Conservation (phyloP, 768 basidiomycete species). For the Mycena filopes region DNA sequence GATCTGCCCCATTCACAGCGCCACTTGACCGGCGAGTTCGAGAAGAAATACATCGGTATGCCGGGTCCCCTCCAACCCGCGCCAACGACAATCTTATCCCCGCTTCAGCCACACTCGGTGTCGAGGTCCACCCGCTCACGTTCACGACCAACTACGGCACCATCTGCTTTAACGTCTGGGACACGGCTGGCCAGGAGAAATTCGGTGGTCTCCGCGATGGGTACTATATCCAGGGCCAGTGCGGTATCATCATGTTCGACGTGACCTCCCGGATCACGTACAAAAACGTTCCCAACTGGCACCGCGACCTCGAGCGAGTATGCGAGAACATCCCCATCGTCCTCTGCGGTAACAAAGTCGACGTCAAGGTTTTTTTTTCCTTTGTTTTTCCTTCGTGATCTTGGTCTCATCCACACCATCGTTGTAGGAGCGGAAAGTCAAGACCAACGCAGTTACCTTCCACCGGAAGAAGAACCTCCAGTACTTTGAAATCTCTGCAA, state of each 20-base stretch:
- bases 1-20: slow-evolving; percentile 71
- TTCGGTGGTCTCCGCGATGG: slow-evolving; percentile 99
- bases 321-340: slow-evolving; percentile 99
- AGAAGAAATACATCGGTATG: slow-evolving; percentile 99
- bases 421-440: slow-evolving; percentile 96
- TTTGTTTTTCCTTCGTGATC: slow-evolving; percentile 20
- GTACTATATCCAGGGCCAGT: slow-evolving; percentile 97
- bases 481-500: slow-evolving; percentile 99
- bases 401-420: slow-evolving; percentile 4
- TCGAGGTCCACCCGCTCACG: slow-evolving; percentile 95
- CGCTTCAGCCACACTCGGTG: slow-evolving; percentile 92
- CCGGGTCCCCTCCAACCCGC: slow-evolving; percentile 25
- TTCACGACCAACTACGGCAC: slow-evolving; percentile 99
- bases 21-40: slow-evolving; percentile 99
- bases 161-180: slow-evolving; percentile 99
- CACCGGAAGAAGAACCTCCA: slow-evolving; percentile 99
- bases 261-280: slow-evolving; percentile 99
- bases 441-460: slow-evolving; percentile 98
- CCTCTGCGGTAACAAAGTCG: slow-evolving; percentile 99
- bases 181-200: slow-evolving; percentile 99
- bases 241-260: slow-evolving; percentile 99
- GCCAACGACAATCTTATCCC: slow-evolving; percentile 33
- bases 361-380: slow-evolving; percentile 84
- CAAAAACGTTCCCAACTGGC: slow-evolving; percentile 99
- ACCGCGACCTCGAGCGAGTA: slow-evolving; percentile 98